Evolutionary conservation across 1,284 basidiomycete species (phyloP), one percentile per base, ranked within the genome.

Genomic region (Amylostereum chailletii): DNA sequence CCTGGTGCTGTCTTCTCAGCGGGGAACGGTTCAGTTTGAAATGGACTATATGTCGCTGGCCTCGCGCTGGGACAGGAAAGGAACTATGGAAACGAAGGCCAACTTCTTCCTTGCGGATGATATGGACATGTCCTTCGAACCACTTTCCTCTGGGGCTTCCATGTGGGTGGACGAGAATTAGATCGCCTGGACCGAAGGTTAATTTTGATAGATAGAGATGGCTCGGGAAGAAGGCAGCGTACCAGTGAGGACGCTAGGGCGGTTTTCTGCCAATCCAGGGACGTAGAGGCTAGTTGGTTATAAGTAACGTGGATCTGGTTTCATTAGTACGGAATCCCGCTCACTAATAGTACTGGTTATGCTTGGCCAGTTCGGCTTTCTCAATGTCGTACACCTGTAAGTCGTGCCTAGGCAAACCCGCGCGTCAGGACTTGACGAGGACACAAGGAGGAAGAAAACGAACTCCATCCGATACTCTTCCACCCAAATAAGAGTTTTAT

Each of bases 201-300:
- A 2, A 26, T 26, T 10, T 7, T 19, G 19, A 19, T 19, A 19
- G 19, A 19, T 19, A 19, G 19, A 7, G 36, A n/a, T n/a, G 8
- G 42, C 6, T 42, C 11, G 45, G 32, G n/a, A 19, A 26, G n/a
- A 19, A 26, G 9, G 7, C 7, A 1, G 62, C 71, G 57, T 45
- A 74, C 81, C 79, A n/a, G 77, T 65, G 3, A 82, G 65, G 3
- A 83, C 79, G 54, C 79, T 81, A 0, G 79, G 80, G 0, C 79
- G 69, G 51, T 83, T 84, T 60, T 84, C 82, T 0, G 82, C 78
- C 1, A 86, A 62, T 0, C 81, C 82, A 2, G 76, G 78, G 2
- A 85, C 80, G 1, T 58, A 52, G 6, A 85, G 65, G 52, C 81
- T 83, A 38, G 1, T 46, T 11, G 49, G 51, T n/a, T 48, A 34